Percentiles rank a stretch among this genome's conserved stretches.
phyloP scores from a whole-genome alignment of 768 basidiomycete genomes.

The Russula vinacea region DNA sequence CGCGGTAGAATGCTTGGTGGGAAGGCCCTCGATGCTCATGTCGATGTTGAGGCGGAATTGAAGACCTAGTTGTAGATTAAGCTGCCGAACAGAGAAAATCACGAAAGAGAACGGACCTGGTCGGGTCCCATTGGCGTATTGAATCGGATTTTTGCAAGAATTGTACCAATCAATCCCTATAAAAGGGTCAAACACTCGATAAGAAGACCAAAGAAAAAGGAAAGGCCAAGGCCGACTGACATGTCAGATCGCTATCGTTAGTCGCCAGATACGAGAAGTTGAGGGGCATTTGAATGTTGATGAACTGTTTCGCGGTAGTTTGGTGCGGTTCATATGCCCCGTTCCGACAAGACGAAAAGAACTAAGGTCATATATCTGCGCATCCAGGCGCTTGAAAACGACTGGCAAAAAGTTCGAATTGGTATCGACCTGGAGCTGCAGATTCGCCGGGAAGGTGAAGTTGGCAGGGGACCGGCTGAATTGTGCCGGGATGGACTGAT shows the following conservation, averaged over 20 bases:
- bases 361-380: slow-evolving; percentile 64
- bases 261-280: slow-evolving; percentile 79
- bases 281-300: slow-evolving; percentile 68
- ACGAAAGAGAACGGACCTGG: slow-evolving; percentile 49
- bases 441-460: slow-evolving; percentile 80
- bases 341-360: slow-evolving; percentile 62
- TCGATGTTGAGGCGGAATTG: slow-evolving; percentile 39
- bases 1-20: slow-evolving; percentile 34
- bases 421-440: slow-evolving; percentile 76
- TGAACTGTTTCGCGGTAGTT: slow-evolving; percentile 63
- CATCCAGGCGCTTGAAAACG: slow-evolving; percentile 63
- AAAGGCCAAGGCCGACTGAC: slow-evolving; percentile 48
- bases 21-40: slow-evolving; percentile 40
- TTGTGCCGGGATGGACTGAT: slow-evolving; percentile 50
- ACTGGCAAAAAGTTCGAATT: slow-evolving; percentile 72
- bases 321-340: slow-evolving; percentile 58
- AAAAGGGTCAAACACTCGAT: slow-evolving; percentile 19
- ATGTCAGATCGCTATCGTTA: slow-evolving; percentile 81
- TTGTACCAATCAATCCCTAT: slow-evolving; percentile 74
- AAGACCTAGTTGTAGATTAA: slow-evolving; percentile 29
- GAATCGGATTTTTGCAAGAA: slow-evolving; percentile 61
- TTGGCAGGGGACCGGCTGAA: slow-evolving; percentile 83
- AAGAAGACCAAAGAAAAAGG: slow-evolving; percentile 19
- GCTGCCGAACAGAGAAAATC: not conserved
- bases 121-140: slow-evolving; percentile 50